A percentile compares a stretch with the other conserved stretches of the same genome.
Conservation (phyloP, 768 basidiomycete species). For the Xerocomus potaroensis region DNA sequence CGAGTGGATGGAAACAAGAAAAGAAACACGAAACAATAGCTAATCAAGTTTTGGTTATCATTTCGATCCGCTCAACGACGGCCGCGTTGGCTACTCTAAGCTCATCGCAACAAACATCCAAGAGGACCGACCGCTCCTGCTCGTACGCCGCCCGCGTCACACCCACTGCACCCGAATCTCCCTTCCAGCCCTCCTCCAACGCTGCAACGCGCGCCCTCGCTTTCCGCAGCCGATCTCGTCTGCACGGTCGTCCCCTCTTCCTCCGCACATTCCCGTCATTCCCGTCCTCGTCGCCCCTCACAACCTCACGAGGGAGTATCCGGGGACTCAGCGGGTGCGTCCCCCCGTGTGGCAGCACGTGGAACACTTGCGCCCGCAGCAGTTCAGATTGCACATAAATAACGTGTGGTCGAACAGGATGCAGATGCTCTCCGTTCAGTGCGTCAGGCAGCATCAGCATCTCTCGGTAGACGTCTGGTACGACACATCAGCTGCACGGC, state of each 20-base stretch:
- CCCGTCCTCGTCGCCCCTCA: slow-evolving; percentile 31
- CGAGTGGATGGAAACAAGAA: not conserved
- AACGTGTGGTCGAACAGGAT: slow-evolving; percentile 47
- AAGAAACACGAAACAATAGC: too few species aligned
- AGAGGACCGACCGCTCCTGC: slow-evolving; percentile 38
- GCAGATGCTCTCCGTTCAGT: slow-evolving; percentile 38
- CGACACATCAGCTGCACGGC: slow-evolving; percentile 4
- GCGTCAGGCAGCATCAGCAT: slow-evolving; percentile 46
- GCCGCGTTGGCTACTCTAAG: slow-evolving; percentile 41
- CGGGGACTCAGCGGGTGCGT: slow-evolving; percentile 54
- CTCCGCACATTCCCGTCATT: slow-evolving; percentile 32
- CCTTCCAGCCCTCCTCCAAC: slow-evolving; percentile 44
- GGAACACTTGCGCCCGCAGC: slow-evolving; percentile 47
- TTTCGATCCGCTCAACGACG: slow-evolving; percentile 50
- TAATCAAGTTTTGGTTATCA: not conserved
- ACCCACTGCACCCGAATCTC: slow-evolving; percentile 7
- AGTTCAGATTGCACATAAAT: slow-evolving; percentile 48
- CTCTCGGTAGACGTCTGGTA: slow-evolving; percentile 52
- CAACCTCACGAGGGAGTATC: slow-evolving; percentile 66
- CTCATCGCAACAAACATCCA: slow-evolving; percentile 34
- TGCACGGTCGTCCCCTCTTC: slow-evolving; percentile 63
- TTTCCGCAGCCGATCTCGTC: slow-evolving; percentile 53
- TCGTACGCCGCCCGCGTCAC: slow-evolving; percentile 40
- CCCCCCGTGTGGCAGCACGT: slow-evolving; percentile 53
- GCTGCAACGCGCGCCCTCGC: slow-evolving; percentile 45